Conservation (phyloP, 768 basidiomycete species). For the Calocybe indica region DNA sequence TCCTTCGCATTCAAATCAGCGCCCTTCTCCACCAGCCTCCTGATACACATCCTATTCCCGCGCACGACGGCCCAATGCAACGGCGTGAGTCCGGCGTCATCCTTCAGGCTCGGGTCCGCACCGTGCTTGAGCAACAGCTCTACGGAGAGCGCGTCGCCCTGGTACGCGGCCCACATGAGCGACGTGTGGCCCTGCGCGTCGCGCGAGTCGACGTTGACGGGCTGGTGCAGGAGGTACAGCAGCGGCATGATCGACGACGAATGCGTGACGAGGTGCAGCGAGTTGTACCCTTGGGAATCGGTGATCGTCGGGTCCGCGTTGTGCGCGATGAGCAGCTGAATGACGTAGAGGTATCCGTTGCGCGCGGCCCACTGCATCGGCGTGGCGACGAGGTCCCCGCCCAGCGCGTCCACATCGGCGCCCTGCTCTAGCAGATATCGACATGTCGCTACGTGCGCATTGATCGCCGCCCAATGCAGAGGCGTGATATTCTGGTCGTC, state of each 20-base stretch:
- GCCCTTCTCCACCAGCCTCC: conserved; percentile 79
- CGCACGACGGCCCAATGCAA: conserved; percentile 98
- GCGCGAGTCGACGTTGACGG: conserved; percentile 83
- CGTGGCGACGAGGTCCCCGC: conserved; percentile 91
- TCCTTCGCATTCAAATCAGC: conserved; percentile 80
- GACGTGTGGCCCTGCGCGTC: conserved; percentile 93
- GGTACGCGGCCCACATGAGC: conserved; percentile 99
- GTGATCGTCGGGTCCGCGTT: conserved; percentile 88
- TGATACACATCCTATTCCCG: conserved; percentile 85
- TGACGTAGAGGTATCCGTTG: conserved; percentile 93
- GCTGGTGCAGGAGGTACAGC: conserved; percentile 88
- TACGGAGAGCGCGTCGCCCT: conserved; percentile 94
- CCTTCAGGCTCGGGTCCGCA: conserved; percentile 70
- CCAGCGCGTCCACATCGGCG: conserved; percentile 90
- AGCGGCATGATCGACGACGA: conserved; percentile 93
- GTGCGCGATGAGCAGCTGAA: conserved; percentile 85
- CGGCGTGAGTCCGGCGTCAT: conserved; percentile 80
- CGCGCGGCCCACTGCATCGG: conserved; percentile 98
- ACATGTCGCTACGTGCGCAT: conserved; percentile 88
- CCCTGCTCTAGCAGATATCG: conserved; percentile 86
- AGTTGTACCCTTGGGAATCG: conserved; percentile 95
- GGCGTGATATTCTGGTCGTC: conserved; percentile 93
- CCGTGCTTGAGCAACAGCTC: conserved; percentile 86
- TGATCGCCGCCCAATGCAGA: conserved; percentile 98
- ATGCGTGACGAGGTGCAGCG: conserved; percentile 92